Evolutionary conservation across 306 rosid genomes (phyloP).

Genomic region (Cicer pinnatifidum): DNA sequence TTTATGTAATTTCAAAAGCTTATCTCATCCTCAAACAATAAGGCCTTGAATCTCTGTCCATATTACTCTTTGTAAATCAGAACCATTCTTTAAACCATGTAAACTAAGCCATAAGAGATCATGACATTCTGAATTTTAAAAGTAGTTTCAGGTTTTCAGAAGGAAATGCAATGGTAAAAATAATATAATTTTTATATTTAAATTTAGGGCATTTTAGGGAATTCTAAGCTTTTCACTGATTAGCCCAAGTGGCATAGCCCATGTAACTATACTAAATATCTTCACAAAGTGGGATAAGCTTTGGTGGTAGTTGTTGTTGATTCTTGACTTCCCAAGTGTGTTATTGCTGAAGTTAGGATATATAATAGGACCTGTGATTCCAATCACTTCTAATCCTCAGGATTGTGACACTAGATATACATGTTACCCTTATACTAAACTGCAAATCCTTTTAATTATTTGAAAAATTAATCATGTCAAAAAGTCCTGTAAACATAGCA

Average conservation of each 20-base stretch:
- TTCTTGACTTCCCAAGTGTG: slow-evolving; percentile 28
- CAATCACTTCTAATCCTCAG: slow-evolving; percentile 17
- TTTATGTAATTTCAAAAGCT: slow-evolving; percentile 38
- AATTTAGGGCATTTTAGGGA: neutral
- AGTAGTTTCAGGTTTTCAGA: slow-evolving; percentile 28
- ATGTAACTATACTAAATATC: neutral
- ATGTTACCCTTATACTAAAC: slow-evolving; percentile 13
- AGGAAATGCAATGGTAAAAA: slow-evolving; percentile 2
- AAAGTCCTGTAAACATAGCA: neutral
- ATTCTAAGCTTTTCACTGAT: slow-evolving; percentile 26
- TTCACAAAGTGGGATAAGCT: neutral
- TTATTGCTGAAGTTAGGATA: neutral
- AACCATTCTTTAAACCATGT: slow-evolving; percentile 36
- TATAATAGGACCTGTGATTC: slow-evolving; percentile 6
- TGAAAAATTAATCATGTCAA: slow-evolving; percentile 20
- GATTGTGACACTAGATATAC: slow-evolving; percentile 9
- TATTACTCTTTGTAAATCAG: slow-evolving; percentile 29
- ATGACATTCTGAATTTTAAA: slow-evolving; percentile 1
- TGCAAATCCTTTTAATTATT: slow-evolving; percentile 23
- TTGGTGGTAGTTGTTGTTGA: slow-evolving; percentile 16
- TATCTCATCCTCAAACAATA: slow-evolving; percentile 13
- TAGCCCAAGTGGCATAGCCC: neutral
- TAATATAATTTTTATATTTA: neutral
- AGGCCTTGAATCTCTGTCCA: slow-evolving; percentile 10
- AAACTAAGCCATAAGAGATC: slow-evolving; percentile 38